Evolutionary conservation across 2,329 filamentous ascomycete species (phyloP).

Genomic region (Hymenoscyphus occultus): DNA sequence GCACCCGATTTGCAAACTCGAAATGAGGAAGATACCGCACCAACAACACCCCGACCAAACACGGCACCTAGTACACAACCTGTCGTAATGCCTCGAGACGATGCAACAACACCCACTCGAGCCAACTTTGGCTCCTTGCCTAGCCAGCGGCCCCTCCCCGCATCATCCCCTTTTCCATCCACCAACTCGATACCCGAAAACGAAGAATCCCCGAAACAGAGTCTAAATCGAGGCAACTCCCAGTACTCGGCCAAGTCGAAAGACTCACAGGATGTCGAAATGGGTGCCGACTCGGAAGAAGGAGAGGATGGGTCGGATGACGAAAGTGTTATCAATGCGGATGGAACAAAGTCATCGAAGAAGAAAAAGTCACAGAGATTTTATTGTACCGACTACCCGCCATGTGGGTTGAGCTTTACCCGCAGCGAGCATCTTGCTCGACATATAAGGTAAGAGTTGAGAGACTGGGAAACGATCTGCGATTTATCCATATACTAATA

Average conservation of each 20-base stretch:
- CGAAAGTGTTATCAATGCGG: slow-evolving; percentile 59
- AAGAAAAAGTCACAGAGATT: slow-evolving; percentile 98
- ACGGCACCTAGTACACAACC: slow-evolving; percentile 44
- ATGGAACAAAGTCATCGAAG: slow-evolving; percentile 70
- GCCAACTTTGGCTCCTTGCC: slow-evolving; percentile 48
- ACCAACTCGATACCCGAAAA: slow-evolving; percentile 46
- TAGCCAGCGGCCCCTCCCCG: slow-evolving; percentile 53
- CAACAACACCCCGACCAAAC: slow-evolving; percentile 49
- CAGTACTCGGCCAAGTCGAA: slow-evolving; percentile 59
- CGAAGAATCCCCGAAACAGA: slow-evolving; percentile 43
- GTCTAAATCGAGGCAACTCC: slow-evolving; percentile 54
- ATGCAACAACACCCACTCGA: slow-evolving; percentile 63
- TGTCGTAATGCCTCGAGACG: slow-evolving; percentile 41
- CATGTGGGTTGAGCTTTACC: slow-evolving; percentile 92
- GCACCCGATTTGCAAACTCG: slow-evolving; percentile 39
- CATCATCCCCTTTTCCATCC: slow-evolving; percentile 47
- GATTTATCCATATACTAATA: slow-evolving; percentile 27
- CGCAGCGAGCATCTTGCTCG: slow-evolving; percentile 91
- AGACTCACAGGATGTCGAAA: slow-evolving; percentile 68
- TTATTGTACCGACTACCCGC: slow-evolving; percentile 92
- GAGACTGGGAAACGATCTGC: neutral
- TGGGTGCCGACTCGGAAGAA: slow-evolving; percentile 67
- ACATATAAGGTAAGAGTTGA: slow-evolving; percentile 72
- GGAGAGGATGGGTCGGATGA: slow-evolving; percentile 60
- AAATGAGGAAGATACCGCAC: slow-evolving; percentile 49